Base-by-base conservation (phyloP, 2,329 filamentous ascomycete species). In the Botrytis pseudocinerea region DNA sequence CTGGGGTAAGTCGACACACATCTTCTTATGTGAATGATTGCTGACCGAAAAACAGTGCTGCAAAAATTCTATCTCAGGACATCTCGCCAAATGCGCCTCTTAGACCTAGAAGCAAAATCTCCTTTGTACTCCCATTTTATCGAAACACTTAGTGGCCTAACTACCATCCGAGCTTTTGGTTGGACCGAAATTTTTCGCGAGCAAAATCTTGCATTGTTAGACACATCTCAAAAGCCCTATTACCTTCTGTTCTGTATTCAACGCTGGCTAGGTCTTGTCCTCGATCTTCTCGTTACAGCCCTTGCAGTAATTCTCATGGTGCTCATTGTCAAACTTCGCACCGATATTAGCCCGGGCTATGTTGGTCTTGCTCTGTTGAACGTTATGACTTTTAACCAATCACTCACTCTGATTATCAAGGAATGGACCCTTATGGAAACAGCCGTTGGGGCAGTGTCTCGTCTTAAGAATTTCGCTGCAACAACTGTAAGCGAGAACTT, bases 201-300 rank as follows among this genome's bases (percentile, higher is more conserved):
- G 16, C 64, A 74, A 74, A 88, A 87, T 72, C 79, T 85, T 25
- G 75, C 76, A 6, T 82, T 87, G 0, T 80, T 91, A 1, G 86
- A 90, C 74, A 80, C 80, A 9, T 88, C 88, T 0, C 89, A 90
- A 75, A 82, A 83, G 42, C 88, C 88, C 0, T 88, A 87, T 72
- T 91, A 91, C 76, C 82, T 89, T 0, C 82, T 90, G 10, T 86
- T 84, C 73, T 85, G 85, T 65, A 84, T 89, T 3, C 89, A 91
- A 77, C 83, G 87, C 38, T 90, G 88, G 88, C 83, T 90, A 0
- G 82, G 79, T 0, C 81, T 90, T 0, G 83, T 85, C 0, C 71
- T 79, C 0, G 77, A 78, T 57, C 72, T 79, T n/a, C 59, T 78
- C 16, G 76, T 77, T 12, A 73, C 59, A 28, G 76, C 76, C 10